phyloP scores from a whole-genome alignment of 148 eudicot genomes.

The Rhododendron henanense region DNA sequence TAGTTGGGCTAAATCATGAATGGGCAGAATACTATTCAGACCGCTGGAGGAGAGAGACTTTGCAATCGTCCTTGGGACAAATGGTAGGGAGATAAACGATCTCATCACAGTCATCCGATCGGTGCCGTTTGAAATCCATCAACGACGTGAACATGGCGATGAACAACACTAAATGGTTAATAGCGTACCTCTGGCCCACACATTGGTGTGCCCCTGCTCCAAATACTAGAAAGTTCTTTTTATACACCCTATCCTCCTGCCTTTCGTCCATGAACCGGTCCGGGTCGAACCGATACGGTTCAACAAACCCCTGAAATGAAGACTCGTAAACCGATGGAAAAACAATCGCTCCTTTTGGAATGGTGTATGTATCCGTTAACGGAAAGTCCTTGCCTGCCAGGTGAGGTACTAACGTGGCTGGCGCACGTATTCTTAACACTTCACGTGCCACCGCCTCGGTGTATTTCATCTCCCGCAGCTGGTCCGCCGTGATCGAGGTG shows the following conservation, averaged over 20 bases:
- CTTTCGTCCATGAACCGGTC: slow-evolving; percentile 75
- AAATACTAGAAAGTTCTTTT: slow-evolving; percentile 64
- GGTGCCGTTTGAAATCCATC: slow-evolving; percentile 61
- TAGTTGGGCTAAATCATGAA: slow-evolving; percentile 10
- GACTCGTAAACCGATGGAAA: slow-evolving; percentile 88
- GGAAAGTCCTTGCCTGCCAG: slow-evolving; percentile 59
- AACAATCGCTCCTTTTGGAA: slow-evolving; percentile 76
- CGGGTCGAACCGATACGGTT: slow-evolving; percentile 75
- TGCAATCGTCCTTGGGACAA: slow-evolving; percentile 81
- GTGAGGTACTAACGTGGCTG: slow-evolving; percentile 84
- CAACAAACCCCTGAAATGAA: slow-evolving; percentile 71
- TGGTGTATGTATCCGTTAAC: slow-evolving; percentile 39
- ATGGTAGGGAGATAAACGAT: slow-evolving; percentile 68
- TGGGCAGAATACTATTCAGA: slow-evolving; percentile 16
- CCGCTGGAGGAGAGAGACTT: slow-evolving; percentile 44
- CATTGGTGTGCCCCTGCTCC: slow-evolving; percentile 92
- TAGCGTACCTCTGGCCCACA: slow-evolving; percentile 82
- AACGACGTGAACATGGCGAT: slow-evolving; percentile 59
- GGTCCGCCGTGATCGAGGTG: slow-evolving; percentile 44
- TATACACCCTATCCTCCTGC: slow-evolving; percentile 58
- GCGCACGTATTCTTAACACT: slow-evolving; percentile 57
- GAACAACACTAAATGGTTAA: slow-evolving; percentile 63
- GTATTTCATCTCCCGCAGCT: slow-evolving; percentile 55
- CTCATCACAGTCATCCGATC: slow-evolving; percentile 77
- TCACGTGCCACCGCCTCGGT: slow-evolving; percentile 95